Evolutionary conservation across 495 filamentous ascomycete genomes (phyloP), one percentile per base, ranked within the genome.

Genomic region (Penicillium samsonianum): DNA sequence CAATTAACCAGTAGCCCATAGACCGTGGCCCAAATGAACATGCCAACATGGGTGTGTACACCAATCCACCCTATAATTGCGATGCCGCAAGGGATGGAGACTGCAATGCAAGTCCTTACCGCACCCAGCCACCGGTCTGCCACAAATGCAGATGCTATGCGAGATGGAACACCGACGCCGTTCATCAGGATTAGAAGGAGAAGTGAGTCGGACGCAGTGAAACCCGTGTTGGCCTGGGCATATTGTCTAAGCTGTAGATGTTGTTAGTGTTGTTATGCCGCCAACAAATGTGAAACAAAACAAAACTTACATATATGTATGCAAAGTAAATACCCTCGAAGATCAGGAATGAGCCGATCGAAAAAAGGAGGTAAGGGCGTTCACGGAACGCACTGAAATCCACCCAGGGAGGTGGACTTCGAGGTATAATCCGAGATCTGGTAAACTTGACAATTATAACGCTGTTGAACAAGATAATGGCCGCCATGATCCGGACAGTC

Each of bases 111-210:
- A 22, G 53, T 47, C n/a, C 31, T 47, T 20, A 88, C 55, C 0
- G 82, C 79, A 3, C 86, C 85, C 3, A 81, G 72, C 33, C 70
- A 70, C 0, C 72, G 72, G 61, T 90, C 90, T 0, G 88, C 84
- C 2, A 86, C 50, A 58, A 77, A 72, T 57, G 80, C 82, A 0
- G 86, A 84, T 7, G 88, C 42, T 1, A 89, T 51, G 0, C 87
- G 82, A 0, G 84, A 86, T 4, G 80, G 59, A 0, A 86, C 23
- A 0, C 87, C 85, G 5, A 83, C 72, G 2, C 82, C 84, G 69
- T 91, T 92, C 53, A 90, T 68, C 33, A 90, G 73, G 14, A 89
- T 72, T 12, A 92, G 71, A 25, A 89, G 58, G 57, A 82, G 84
- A 58, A 90, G 78, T 6, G 80, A 80, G 20, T 74, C 70, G 62